Percentiles rank a stretch among this genome's conserved stretches.
phyloP scores from a whole-genome alignment of 2,329 filamentous ascomycete genomes.

The Cryphonectria parasitica region DNA sequence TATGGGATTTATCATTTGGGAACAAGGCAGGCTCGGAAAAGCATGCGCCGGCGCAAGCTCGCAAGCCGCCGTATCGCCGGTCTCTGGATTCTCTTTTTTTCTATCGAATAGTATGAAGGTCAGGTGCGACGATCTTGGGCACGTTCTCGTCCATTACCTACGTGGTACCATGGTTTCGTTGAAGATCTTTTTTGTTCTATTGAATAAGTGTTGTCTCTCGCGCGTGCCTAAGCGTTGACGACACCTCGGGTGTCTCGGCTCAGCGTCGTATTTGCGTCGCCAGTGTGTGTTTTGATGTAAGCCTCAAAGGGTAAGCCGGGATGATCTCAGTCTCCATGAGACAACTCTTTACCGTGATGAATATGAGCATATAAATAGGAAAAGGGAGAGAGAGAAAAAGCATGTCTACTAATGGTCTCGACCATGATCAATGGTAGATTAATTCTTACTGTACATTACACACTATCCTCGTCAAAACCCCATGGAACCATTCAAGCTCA shows the following conservation, averaged over 20 bases:
- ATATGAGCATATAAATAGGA: not conserved
- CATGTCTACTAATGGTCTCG: not conserved
- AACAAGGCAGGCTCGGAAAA: not conserved
- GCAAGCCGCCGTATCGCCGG: slow-evolving; percentile 1
- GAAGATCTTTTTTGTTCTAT: not conserved
- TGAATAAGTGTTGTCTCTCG: not conserved
- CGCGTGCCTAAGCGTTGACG: not conserved
- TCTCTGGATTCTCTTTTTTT: no score
- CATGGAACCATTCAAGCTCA: slow-evolving; percentile 27
- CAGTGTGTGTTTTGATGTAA: not conserved
- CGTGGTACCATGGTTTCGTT: no score
- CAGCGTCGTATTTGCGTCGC: not conserved
- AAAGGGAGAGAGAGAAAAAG: not conserved
- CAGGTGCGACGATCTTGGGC: no score
- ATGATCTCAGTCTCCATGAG: not conserved
- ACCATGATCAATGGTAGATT: not conserved
- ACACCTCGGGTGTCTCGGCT: not conserved
- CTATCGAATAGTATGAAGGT: not conserved
- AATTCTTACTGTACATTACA: not conserved
- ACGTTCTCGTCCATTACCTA: not conserved
- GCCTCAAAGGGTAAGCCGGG: not conserved
- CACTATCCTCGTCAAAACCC: not conserved
- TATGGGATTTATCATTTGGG: fast-evolving
- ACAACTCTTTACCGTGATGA: not conserved
- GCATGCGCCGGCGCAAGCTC: not conserved